A percentile compares a stretch with the other conserved stretches of the same genome.
Evolutionary conservation across 169 alveolate species (phyloP).

Genomic region (Eimeria acervulina): DNA sequence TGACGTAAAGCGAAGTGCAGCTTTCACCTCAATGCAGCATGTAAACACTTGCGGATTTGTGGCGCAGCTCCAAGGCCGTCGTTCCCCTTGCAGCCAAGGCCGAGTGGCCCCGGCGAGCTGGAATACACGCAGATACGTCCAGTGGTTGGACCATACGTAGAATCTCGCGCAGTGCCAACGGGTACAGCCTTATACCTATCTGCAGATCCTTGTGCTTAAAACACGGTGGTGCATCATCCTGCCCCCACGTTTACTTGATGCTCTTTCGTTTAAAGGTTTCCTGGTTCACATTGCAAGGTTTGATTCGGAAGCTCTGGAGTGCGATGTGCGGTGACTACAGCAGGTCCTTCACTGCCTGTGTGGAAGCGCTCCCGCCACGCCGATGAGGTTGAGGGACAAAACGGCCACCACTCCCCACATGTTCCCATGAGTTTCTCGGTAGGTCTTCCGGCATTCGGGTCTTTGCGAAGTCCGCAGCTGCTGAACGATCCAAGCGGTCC

Average conservation of each 20-base stretch:
- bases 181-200: background rate
- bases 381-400: constrained; percentile 49
- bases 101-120: constrained; percentile 45
- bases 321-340: constrained; percentile 7
- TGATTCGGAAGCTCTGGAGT: background rate
- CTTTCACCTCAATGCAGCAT: background rate
- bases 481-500: constrained; percentile 27
- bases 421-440: constrained; percentile 40
- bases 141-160: constrained; percentile 56
- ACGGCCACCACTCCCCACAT: constrained; percentile 64
- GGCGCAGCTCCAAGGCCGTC: constrained; percentile 74
- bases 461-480: constrained; percentile 37
- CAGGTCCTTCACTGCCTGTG: constrained; percentile 54
- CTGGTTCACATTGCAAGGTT: background rate
- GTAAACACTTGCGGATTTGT: constrained; percentile 26
- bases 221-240: background rate
- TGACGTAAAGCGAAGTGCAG: background rate
- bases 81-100: constrained; percentile 61
- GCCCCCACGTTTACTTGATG: background rate
- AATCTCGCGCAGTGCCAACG: constrained; percentile 51
- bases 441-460: constrained; percentile 52
- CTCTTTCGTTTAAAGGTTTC: background rate
- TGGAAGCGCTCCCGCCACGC: constrained; percentile 71
- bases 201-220: background rate
- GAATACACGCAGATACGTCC: constrained; percentile 48